Conservation (phyloP, 345 rosid genomes). For the Trapa bicornis region DNA sequence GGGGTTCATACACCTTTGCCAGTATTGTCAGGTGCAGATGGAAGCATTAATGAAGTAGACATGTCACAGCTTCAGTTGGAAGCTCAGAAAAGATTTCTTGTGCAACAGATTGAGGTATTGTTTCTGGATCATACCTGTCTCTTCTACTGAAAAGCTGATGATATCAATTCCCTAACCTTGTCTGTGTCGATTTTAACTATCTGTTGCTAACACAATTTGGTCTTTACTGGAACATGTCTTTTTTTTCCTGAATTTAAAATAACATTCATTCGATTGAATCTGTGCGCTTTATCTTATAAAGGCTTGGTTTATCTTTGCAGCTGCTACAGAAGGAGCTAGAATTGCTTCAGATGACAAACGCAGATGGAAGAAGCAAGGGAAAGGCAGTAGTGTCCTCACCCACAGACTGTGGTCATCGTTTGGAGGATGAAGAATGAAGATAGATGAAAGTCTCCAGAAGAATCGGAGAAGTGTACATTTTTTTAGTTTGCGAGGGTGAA, state of each 20-base stretch:
- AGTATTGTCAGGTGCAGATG: conserved; percentile 17
- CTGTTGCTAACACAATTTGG: background rate
- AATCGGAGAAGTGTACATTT: background rate
- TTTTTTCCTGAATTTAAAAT: background rate
- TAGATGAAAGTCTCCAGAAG: background rate
- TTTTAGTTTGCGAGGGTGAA: background rate
- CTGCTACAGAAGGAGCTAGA: conserved; percentile 29
- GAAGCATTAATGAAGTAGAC: conserved; percentile 5
- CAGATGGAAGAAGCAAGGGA: conserved; percentile 18
- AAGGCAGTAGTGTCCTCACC: conserved; percentile 12
- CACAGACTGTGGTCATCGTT: background rate
- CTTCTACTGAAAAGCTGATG: background rate
- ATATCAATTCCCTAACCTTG: background rate
- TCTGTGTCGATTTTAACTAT: background rate
- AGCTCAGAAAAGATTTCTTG: conserved; percentile 39
- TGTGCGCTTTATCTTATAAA: background rate
- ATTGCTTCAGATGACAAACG: conserved; percentile 13
- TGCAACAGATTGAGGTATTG: conserved; percentile 62
- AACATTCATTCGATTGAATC: background rate
- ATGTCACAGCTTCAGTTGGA: conserved; percentile 30
- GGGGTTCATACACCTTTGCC: conserved; percentile 12
- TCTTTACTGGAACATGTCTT: background rate
- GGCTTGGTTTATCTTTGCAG: conserved; percentile 10
- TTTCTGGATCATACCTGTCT: background rate
- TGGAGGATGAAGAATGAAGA: background rate